Evolutionary conservation across 2,329 filamentous ascomycete species (phyloP), one percentile per base, ranked within the genome.

Genomic region (Geoglossum cookeanum): DNA sequence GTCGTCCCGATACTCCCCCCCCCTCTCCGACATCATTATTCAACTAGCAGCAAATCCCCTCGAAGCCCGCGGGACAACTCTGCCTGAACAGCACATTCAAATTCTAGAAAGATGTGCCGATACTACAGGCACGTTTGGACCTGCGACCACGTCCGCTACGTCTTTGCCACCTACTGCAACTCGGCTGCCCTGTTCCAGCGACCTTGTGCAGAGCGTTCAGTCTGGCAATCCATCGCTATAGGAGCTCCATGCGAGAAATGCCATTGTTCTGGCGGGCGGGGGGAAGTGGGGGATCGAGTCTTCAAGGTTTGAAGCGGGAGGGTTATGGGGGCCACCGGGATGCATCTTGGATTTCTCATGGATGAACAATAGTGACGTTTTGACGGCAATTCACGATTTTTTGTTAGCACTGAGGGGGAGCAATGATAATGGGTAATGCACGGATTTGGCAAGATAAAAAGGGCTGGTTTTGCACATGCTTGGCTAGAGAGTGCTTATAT

Each of bases 71-170:
- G 15, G 35, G 22, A 11, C 8, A 13, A 22, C 15, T 54, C 42
- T 11, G 11, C 53, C 53, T 17, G 8, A 30, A 22, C 33, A 55
- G 11, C 17, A 15, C 54, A 39, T 32, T 17, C 17, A 55, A 29
- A 53, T 17, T 17, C 22, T 30, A 53, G 15, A 22, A 53, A 53
- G 7, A 39, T 53, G 55, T 51, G 55, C 30, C 55, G 30, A 8
- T 51, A 57, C n/a, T 51, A 57, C 29, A 42, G 37, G 13, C 55
- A 57, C 42, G 27, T 42, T n/a, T 51, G 39, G 42, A 57, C 29
- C n/a, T 57, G 55, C 33, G 27, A 47, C 54, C 54, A 56, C 33
- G 17, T 32, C 32, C 29, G n/a, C 15, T 47, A 39, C 29, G 54
- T 56, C 8, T 56, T 56, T 13, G 54, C 33, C 42, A 17, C n/a